Evolutionary conservation across 2,329 filamentous ascomycete species (phyloP), one percentile per base, ranked within the genome.

Genomic region (Zelopaecilomyces penicillatus): DNA sequence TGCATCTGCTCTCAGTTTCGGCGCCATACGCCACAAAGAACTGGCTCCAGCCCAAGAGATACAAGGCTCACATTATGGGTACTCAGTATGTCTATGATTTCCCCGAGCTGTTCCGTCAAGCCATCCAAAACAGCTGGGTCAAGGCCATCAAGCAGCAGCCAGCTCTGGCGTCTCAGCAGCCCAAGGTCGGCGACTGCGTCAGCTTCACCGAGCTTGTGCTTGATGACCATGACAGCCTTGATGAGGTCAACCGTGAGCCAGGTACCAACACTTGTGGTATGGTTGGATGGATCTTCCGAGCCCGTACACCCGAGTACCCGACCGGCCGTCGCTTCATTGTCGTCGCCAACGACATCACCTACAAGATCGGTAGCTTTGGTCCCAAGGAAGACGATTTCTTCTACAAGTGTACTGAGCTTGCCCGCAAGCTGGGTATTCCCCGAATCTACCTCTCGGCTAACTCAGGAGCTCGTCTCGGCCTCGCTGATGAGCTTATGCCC

Each of bases 51-150:
- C 93, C 93, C 51, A 97, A 97, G 82, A 83, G 93, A 57, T 97
- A 98, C 82, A 96, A 95, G 83, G 93, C 93, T 55, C 93, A 98
- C 65, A 74, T 97, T 50, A 96, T 98, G 90, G 93, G 93, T 52
- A 98, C 93, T 29, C 93, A 98, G 69, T 98, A 96, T 64, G 93
- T 97, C 44, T 98, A 98, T 65, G 93, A 98, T 68, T 98, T 98
- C 84, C 93, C 93, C 30, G 93, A 98, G 76, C 82, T 98, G 40
- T 98, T 98, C 85, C 82, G 93, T 61, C 93, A 97, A 69, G 89
- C 93, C 37, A 88, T 95, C 62, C 89, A 96, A 73, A 96, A 96
- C 75, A 86, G 80, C 68, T 98, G 93, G 93, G 70, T 73, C 60
- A 83, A 83, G 65, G 81, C 82, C 45, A 76, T 86, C 52, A 80